Evolutionary conservation across 495 filamentous ascomycete genomes (phyloP).

Genomic region (Penicillium odoratum): DNA sequence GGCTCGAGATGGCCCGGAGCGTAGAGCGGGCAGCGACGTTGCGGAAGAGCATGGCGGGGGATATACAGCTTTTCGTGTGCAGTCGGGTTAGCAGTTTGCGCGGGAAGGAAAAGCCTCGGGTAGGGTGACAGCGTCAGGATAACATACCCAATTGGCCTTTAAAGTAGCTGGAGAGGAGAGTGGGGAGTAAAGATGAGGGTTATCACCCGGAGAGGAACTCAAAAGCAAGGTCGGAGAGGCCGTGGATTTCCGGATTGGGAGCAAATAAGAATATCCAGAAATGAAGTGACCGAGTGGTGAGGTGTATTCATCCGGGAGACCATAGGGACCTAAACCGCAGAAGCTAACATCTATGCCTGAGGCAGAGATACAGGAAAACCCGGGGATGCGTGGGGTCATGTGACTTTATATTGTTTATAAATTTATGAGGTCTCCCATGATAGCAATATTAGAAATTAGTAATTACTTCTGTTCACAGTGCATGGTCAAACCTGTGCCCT

Average conservation of each 20-base stretch:
- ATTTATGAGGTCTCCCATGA: too few species aligned
- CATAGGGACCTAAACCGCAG: conserved; percentile 34
- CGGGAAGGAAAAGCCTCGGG: conserved; percentile 38
- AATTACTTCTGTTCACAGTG: too few species aligned
- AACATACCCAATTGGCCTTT: conserved; percentile 42
- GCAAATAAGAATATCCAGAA: conserved; percentile 37
- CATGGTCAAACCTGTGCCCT: too few species aligned
- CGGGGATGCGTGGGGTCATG: conserved; percentile 17
- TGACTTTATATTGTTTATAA: neutral
- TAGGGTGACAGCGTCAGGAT: conserved; percentile 16
- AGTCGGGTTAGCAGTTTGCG: conserved; percentile 35
- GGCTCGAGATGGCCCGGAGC: conserved; percentile 47
- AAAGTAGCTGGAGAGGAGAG: conserved; percentile 21
- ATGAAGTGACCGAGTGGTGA: conserved; percentile 44
- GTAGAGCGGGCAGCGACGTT: conserved; percentile 48
- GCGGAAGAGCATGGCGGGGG: conserved; percentile 50
- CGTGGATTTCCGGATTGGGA: conserved; percentile 33
- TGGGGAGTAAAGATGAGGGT: conserved; percentile 39
- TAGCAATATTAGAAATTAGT: too few species aligned
- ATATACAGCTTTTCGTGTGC: conserved; percentile 36
- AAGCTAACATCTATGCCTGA: conserved; percentile 20
- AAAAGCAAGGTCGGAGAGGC: conserved; percentile 34
- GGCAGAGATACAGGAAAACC: conserved; percentile 17
- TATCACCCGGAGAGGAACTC: conserved; percentile 38
- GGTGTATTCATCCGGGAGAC: conserved; percentile 39